Conservation (phyloP, 2,329 filamentous ascomycete species). For the Cladophialophora immunda region DNA sequence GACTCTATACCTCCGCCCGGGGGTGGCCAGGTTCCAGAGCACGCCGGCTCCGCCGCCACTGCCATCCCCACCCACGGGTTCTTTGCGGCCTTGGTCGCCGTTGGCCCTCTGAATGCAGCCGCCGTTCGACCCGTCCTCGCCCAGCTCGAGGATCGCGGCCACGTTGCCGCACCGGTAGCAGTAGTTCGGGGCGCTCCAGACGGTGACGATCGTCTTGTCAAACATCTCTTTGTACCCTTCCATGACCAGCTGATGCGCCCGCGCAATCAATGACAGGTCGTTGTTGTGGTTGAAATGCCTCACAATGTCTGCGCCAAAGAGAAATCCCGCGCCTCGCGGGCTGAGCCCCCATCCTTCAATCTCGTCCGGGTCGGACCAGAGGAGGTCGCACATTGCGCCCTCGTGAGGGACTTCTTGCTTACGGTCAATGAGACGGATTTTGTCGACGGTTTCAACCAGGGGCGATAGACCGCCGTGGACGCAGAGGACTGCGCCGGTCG, state of each 20-base stretch:
- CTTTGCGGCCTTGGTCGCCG: conserved; percentile 52
- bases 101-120: conserved; percentile 54
- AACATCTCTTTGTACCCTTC: conserved; percentile 99
- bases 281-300: conserved; percentile 96
- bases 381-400: conserved; percentile 96
- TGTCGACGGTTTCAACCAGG: conserved; percentile 90
- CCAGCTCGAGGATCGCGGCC: conserved; percentile 90
- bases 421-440: conserved; percentile 91
- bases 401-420: conserved; percentile 99
- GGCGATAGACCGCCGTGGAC: conserved; percentile 94
- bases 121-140: conserved; percentile 65
- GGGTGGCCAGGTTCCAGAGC: conserved; percentile 62
- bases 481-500: conserved; percentile 86
- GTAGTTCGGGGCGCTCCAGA: conserved; percentile 98
- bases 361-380: conserved; percentile 98
- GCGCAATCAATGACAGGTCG: conserved; percentile 87
- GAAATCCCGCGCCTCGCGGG: conserved; percentile 90
- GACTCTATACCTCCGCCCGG: conserved; percentile 88
- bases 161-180: conserved; percentile 97
- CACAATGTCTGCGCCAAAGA: conserved; percentile 95
- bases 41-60: conserved; percentile 33
- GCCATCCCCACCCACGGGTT: conserved; percentile 44
- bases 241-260: conserved; percentile 98
- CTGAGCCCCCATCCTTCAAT: conserved; percentile 97
- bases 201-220: conserved; percentile 91